Conservation (phyloP, 2,329 filamentous ascomycete species). For the Ambrosiella xylebori region DNA sequence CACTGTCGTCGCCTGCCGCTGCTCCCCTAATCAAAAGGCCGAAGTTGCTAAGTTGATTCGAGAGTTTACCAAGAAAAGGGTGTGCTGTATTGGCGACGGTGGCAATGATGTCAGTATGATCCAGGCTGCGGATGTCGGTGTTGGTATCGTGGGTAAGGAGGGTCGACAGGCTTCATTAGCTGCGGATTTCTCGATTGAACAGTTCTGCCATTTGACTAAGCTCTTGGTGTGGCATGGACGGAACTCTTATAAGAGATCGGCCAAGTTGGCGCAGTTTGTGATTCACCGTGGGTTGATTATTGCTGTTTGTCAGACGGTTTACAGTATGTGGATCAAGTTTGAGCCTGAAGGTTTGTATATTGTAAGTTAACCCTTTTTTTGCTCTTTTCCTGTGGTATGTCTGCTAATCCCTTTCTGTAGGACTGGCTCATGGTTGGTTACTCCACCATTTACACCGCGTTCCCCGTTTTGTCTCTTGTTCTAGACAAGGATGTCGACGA, state of each 20-base stretch:
- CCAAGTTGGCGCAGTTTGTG: conserved; percentile 93
- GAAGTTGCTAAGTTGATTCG: conserved; percentile 85
- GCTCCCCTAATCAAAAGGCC: conserved; percentile 92
- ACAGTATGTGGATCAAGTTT: conserved; percentile 80
- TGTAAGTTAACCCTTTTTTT: conserved; percentile 20
- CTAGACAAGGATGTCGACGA: conserved; percentile 93
- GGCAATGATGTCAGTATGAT: conserved; percentile 99
- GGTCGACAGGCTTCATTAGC: conserved; percentile 86
- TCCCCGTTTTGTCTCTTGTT: conserved; percentile 81
- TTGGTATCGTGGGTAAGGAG: conserved; percentile 96
- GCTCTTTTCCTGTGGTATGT: neutral
- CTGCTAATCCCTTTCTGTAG: conserved; percentile 19
- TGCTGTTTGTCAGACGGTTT: conserved; percentile 90
- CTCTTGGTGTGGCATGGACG: conserved; percentile 97
- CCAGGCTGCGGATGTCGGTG: conserved; percentile 91
- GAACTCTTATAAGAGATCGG: conserved; percentile 90
- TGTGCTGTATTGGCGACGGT: conserved; percentile 94
- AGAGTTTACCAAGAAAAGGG: conserved; percentile 78
- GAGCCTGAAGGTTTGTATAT: conserved; percentile 89
- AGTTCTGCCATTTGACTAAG: conserved; percentile 90
- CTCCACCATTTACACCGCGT: conserved; percentile 86
- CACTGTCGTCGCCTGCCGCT: conserved; percentile 87
- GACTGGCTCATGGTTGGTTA: conserved; percentile 97
- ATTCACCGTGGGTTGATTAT: conserved; percentile 96
- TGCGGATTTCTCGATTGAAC: conserved; percentile 89